These are phyloP conservation scores for Sequoiadendron giganteum DNA, from an alignment of 75 land plant species.

Conservation along the genomic window DNA sequence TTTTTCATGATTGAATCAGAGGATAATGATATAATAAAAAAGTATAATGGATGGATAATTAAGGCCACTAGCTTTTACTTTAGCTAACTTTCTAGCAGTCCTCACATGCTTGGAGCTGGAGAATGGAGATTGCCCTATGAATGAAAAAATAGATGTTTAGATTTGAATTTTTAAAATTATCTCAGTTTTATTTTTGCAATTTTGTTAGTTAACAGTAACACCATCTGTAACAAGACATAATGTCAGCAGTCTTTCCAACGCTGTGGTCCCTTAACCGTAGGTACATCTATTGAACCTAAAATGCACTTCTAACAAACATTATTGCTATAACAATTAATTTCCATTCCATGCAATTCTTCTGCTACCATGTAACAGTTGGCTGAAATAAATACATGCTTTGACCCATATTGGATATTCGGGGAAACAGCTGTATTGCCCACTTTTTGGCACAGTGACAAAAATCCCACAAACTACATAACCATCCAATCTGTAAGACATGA, in stretches of 20 bases:
- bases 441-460: background rate
- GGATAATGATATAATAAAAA: too few relatives aligned
- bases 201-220: background rate
- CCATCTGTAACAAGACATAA: background rate
- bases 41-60: too few relatives aligned
- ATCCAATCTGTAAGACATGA: background rate
- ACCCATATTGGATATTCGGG: background rate
- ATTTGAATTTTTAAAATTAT: too few relatives aligned
- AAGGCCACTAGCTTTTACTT: too few relatives aligned
- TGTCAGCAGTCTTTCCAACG: background rate
- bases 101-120: too few relatives aligned
- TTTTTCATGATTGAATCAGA: too few relatives aligned
- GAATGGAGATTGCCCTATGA: background rate
- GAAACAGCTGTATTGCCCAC: background rate
- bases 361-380: background rate
- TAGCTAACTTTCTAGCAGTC: too few relatives aligned
- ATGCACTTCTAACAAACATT: background rate
- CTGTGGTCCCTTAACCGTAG: background rate
- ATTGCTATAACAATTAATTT: background rate
- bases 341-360: background rate
- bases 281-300: background rate
- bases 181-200: too few relatives aligned
- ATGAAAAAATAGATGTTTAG: background rate
- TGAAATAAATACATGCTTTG: background rate
- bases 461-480: background rate